Percentiles rank a stretch among this genome's conserved stretches.
Evolutionary conservation across 192 early-diverging fungal genomes (phyloP).

Genomic region (Fimicolochytrium jonesii): DNA sequence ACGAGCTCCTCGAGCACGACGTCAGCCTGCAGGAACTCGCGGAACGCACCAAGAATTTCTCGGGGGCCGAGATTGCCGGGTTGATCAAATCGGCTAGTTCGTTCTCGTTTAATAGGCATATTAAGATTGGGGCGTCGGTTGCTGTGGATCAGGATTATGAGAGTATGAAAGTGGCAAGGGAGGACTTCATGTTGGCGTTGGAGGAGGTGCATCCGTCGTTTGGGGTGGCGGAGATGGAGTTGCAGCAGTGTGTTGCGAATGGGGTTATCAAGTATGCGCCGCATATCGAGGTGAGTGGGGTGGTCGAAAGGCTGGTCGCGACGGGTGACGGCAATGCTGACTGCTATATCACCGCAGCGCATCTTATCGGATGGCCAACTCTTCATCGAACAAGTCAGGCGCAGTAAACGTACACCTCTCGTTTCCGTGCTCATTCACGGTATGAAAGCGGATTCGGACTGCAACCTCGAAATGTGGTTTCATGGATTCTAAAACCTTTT

Average conservation of each 20-base stretch:
- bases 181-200: conserved; percentile 85
- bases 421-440: conserved; percentile 89
- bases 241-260: conserved; percentile 79
- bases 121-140: conserved; percentile 84
- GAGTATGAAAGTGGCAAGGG: conserved; percentile 77
- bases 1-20: conserved; percentile 73
- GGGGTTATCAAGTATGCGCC: conserved; percentile 77
- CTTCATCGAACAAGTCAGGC: conserved; percentile 63
- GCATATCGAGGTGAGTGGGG: conserved; percentile 56
- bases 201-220: conserved; percentile 93
- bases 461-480: no score
- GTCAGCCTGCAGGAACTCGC: conserved; percentile 85
- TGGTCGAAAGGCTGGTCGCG: no score
- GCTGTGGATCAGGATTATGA: conserved; percentile 80
- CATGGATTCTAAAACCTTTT: neutral
- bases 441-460: neutral
- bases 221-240: conserved; percentile 88
- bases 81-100: conserved; percentile 89
- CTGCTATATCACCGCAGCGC: no score
- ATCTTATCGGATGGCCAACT: conserved; percentile 52
- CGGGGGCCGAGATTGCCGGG: conserved; percentile 91
- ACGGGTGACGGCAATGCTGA: no score
- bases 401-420: conserved; percentile 78
- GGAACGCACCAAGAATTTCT: conserved; percentile 89
- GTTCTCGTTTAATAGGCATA: conserved; percentile 93